A percentile compares a stretch with the other conserved stretches of the same genome.
phyloP scores from a whole-genome alignment of 768 basidiomycete genomes.

The Auriscalpium orientale region DNA sequence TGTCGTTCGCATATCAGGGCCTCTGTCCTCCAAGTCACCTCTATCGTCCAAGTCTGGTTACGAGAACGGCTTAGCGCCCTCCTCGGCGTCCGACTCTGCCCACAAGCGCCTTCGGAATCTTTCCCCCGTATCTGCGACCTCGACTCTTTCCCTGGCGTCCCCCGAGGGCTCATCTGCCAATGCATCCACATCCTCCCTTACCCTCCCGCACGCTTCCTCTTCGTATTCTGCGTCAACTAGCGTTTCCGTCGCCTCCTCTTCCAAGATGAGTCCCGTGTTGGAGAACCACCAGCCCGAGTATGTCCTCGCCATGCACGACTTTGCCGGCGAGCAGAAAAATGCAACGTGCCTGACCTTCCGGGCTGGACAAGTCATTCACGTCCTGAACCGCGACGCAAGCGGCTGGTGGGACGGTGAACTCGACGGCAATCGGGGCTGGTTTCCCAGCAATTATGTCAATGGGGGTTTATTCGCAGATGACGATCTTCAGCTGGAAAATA shows the following conservation, averaged over 20 bases:
- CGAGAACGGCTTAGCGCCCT: not conserved
- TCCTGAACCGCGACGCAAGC: constrained; percentile 77
- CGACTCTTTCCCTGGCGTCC: constrained; percentile 10
- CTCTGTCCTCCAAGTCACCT: constrained; percentile 15
- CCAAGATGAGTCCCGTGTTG: constrained; percentile 3
- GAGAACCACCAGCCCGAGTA: constrained; percentile 43
- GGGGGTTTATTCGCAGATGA: constrained; percentile 51
- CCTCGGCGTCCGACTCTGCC: constrained; percentile 6
- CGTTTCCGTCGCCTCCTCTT: constrained; percentile 10
- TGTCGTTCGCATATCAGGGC: constrained; percentile 14
- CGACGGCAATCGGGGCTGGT: constrained; percentile 88
- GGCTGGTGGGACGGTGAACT: constrained; percentile 99
- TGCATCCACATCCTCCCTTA: constrained; percentile 19
- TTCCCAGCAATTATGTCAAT: constrained; percentile 94
- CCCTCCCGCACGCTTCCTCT: constrained; percentile 18
- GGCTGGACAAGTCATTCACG: constrained; percentile 86
- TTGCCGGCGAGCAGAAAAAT: constrained; percentile 59
- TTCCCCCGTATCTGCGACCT: constrained; percentile 9
- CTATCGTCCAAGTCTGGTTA: not conserved
- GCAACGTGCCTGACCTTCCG: constrained; percentile 83
- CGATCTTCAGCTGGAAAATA: constrained; percentile 35
- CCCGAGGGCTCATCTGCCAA: constrained; percentile 10
- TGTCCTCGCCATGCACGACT: constrained; percentile 92
- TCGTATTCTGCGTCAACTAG: constrained; percentile 18
- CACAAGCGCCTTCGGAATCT: constrained; percentile 11